These are phyloP conservation scores for Excoecaria cochinchinensis DNA, from an alignment of 345 rosid species.

Conservation along the genomic window DNA sequence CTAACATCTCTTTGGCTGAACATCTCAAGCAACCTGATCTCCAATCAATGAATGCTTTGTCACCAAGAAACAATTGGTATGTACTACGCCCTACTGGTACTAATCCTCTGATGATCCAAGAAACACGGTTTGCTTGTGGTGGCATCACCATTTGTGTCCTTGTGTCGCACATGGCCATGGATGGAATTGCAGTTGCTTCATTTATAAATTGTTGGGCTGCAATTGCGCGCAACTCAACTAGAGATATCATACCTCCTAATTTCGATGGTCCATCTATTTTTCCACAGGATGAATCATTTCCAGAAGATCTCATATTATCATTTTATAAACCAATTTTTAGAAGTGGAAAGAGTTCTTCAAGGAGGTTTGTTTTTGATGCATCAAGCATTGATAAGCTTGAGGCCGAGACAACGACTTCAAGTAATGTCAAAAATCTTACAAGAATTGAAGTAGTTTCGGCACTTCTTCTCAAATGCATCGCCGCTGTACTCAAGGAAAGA, in stretches of 20 bases:
- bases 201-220: slow-evolving; percentile 5
- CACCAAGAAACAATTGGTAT: background rate
- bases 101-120: background rate
- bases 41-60: background rate
- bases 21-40: background rate
- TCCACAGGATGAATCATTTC: background rate
- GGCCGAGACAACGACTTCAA: slow-evolving; percentile 27
- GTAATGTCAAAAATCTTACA: slow-evolving; percentile 33
- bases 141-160: background rate
- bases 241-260: background rate
- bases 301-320: background rate
- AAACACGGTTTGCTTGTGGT: background rate
- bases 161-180: background rate
- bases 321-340: background rate
- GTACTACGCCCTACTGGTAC: background rate
- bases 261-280: background rate
- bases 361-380: background rate
- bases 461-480: slow-evolving; percentile 39
- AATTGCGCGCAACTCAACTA: background rate
- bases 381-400: slow-evolving; percentile 20
- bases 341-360: slow-evolving; percentile 17
- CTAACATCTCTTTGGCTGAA: background rate
- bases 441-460: slow-evolving; percentile 53
- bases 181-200: background rate
- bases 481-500: slow-evolving; percentile 25